Base-by-base conservation (phyloP, 2,329 filamentous ascomycete genomes). In the Aureobasidium sp. region DNA sequence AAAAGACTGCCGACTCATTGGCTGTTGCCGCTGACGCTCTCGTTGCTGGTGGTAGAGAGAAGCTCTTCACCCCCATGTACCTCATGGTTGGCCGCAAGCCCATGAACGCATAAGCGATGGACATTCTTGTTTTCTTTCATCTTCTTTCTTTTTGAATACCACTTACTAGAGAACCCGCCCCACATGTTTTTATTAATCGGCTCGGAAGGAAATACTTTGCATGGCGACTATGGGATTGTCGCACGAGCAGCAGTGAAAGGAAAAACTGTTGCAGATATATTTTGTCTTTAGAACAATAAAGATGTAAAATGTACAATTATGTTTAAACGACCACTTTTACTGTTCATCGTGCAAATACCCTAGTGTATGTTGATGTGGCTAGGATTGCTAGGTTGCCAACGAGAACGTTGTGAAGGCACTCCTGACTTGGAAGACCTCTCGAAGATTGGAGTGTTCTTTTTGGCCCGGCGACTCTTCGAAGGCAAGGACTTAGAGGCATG, bases 11-110 rank as follows among this genome's bases (percentile, higher is more conserved):
- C 12, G 89, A 97, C 77, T 92, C 89, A 71, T 78, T 97, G 70
- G 92, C 89, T 6, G 72, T 86, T 63, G 92, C 90, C 36, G 92
- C 85, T 12, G 92, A 97, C 76, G 89, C 85, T 70, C 80, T 97
- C 57, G 92, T 96, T 26, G 90, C 89, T 52, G 93, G 93, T 76
- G 93, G 87, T 39, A 84, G 86, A 74, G 82, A 92, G 79, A 89
- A 96, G 75, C 83, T 97, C n/a, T 97, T 97, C 78, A 97, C 93
- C 1, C 93, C 93, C 62, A 97, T 97, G 93, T 97, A 96, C 79
- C 81, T 97, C 72, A 97, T 97, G 90, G 85, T 97, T 64, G 93
- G 86, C 65, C 86, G 90, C 77, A 97, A 97, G 82, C 91, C 93
- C 46, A 65, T 64, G 63, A 61, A 61, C 29, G 57, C 57, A 29